A percentile compares a stretch with the other conserved stretches of the same genome.
phyloP scores from a whole-genome alignment of 768 basidiomycete genomes.

The Tricholoma flavovirens region DNA sequence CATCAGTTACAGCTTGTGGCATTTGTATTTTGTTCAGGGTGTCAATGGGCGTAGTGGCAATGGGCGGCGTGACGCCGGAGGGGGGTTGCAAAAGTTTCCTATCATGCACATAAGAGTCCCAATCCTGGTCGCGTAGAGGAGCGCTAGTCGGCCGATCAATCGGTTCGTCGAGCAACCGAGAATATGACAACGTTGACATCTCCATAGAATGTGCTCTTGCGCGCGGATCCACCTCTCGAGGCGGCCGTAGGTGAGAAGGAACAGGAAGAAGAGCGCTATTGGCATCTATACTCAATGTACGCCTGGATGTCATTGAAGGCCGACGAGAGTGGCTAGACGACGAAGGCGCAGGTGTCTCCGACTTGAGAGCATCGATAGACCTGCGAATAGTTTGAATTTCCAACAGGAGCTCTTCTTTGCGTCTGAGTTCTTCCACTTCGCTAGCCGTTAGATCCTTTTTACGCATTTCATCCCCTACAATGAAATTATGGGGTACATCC shows the following conservation, averaged over 20 bases:
- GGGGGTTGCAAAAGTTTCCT: slow-evolving; percentile 83
- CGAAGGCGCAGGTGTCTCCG: slow-evolving; percentile 66
- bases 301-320: slow-evolving; percentile 60
- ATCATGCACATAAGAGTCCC: slow-evolving; percentile 83
- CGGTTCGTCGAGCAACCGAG: slow-evolving; percentile 41
- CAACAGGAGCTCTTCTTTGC: slow-evolving; percentile 64
- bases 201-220: slow-evolving; percentile 72
- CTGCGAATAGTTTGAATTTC: slow-evolving; percentile 78
- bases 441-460: slow-evolving; percentile 32
- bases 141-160: slow-evolving; percentile 68
- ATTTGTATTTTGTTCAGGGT: slow-evolving; percentile 46
- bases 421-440: slow-evolving; percentile 54
- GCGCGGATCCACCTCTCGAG: slow-evolving; percentile 63
- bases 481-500: slow-evolving; percentile 68
- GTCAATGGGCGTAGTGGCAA: slow-evolving; percentile 48
- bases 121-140: slow-evolving; percentile 71
- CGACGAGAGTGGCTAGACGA: slow-evolving; percentile 56
- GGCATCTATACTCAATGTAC: slow-evolving; percentile 66
- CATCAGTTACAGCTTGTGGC: slow-evolving; percentile 70
- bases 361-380: slow-evolving; percentile 71
- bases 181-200: slow-evolving; percentile 41
- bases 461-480: slow-evolving; percentile 38
- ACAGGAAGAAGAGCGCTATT: slow-evolving; percentile 41
- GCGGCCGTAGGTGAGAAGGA: slow-evolving; percentile 61
- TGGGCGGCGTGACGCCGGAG: slow-evolving; percentile 73